phyloP scores from a whole-genome alignment of 2,329 filamentous ascomycete species.

The Diaporthe sp. region DNA sequence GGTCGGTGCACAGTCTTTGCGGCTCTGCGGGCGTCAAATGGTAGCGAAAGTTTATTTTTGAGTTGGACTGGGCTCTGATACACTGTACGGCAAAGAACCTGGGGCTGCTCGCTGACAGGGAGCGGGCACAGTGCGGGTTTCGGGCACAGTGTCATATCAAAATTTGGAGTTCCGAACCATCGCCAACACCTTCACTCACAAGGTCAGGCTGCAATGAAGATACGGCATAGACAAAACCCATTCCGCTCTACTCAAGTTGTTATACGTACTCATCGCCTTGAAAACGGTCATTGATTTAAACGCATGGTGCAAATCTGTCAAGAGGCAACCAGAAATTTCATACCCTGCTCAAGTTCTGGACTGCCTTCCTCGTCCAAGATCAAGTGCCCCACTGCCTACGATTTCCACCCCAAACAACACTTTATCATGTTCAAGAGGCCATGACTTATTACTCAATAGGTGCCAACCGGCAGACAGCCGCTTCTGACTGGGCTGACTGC shows the following conservation, averaged over 20 bases:
- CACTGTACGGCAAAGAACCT: slow-evolving; percentile 8
- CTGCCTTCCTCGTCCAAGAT: background rate
- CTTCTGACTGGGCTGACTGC: slow-evolving; percentile 85
- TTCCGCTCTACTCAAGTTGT: background rate
- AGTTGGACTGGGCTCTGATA: background rate
- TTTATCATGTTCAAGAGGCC: slow-evolving; percentile 26
- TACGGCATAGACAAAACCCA: background rate
- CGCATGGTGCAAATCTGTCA: background rate
- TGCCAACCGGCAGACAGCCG: slow-evolving; percentile 89
- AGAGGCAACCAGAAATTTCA: background rate
- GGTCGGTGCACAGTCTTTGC: slow-evolving; percentile 20
- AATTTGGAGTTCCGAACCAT: slow-evolving; percentile 33
- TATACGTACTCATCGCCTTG: accelerated
- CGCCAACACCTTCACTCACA: slow-evolving; percentile 30
- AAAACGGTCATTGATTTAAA: no score
- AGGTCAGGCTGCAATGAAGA: background rate
- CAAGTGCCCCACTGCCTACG: slow-evolving; percentile 18
- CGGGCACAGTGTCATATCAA: slow-evolving; percentile 36
- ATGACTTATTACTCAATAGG: slow-evolving; percentile 78
- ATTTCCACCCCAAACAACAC: background rate
- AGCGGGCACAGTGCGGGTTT: slow-evolving; percentile 31
- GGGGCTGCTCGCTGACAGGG: background rate
- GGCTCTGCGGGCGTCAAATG: slow-evolving; percentile 39
- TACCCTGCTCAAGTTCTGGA: background rate
- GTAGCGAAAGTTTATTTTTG: slow-evolving; percentile 38